Conservation (phyloP, 495 filamentous ascomycete species). For the Sabuloglossum arenarium region DNA sequence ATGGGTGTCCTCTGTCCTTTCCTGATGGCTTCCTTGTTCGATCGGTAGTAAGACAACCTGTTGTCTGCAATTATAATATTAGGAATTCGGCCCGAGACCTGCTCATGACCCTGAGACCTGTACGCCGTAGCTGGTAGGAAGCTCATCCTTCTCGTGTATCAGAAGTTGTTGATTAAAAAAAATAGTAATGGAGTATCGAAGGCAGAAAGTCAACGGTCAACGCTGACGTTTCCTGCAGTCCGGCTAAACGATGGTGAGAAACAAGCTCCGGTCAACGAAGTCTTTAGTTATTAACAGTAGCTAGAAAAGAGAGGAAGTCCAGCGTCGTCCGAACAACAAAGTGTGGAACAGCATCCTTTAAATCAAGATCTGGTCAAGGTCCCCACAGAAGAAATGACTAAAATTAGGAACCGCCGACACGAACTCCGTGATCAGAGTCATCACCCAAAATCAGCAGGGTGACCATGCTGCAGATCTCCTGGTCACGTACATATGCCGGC, state of each 20-base stretch:
- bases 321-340: not conserved
- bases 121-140: slow-evolving; percentile 37
- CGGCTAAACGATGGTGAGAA: not conserved
- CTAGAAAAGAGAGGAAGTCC: not conserved
- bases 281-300: not conserved
- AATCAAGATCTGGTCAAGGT: not conserved
- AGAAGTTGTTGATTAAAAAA: too few relatives aligned
- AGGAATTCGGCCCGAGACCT: slow-evolving; percentile 49
- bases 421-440: too few relatives aligned
- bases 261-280: slow-evolving; percentile 2
- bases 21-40: slow-evolving; percentile 14
- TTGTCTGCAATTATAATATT: slow-evolving; percentile 75
- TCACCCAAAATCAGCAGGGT: not conserved
- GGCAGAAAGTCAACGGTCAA: not conserved
- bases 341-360: not conserved
- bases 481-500: not conserved
- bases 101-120: slow-evolving; percentile 40
- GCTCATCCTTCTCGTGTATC: slow-evolving; percentile 1
- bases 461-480: not conserved
- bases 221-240: not conserved
- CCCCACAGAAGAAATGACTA: not conserved
- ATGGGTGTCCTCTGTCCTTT: slow-evolving; percentile 7
- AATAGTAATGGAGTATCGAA: not conserved
- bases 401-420: not conserved
- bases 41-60: slow-evolving; percentile 14